Conservation (phyloP, 495 filamentous ascomycete genomes). For the Astrocystis sublimbata region DNA sequence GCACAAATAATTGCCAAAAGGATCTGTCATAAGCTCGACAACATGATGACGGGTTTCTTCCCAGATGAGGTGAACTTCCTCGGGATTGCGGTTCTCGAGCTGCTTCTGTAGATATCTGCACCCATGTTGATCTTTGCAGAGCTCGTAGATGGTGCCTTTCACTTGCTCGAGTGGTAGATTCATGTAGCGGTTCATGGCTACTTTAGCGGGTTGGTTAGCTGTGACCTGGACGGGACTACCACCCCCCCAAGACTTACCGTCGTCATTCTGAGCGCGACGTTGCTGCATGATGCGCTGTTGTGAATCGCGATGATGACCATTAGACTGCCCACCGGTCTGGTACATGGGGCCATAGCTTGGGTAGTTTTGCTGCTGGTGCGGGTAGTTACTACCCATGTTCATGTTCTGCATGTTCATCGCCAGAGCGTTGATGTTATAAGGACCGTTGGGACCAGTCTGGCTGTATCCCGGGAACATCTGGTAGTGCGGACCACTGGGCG, state of each 20-base stretch:
- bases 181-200: slow-evolving; percentile 69
- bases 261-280: slow-evolving; percentile 64
- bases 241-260: slow-evolving; percentile 50
- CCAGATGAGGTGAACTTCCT: slow-evolving; percentile 90
- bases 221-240: neutral
- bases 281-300: slow-evolving; percentile 71
- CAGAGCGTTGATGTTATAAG: slow-evolving; percentile 58
- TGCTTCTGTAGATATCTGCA: slow-evolving; percentile 96
- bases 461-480: slow-evolving; percentile 37
- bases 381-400: slow-evolving; percentile 52
- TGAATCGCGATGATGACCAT: slow-evolving; percentile 57
- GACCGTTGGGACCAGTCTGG: slow-evolving; percentile 23
- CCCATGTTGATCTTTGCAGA: slow-evolving; percentile 97
- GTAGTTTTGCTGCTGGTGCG: slow-evolving; percentile 48
- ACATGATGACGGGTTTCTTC: slow-evolving; percentile 87
- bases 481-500: slow-evolving; percentile 45
- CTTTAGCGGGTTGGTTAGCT: slow-evolving; percentile 21
- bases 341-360: slow-evolving; percentile 46
- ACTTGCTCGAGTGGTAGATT: slow-evolving; percentile 78
- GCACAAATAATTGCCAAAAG: slow-evolving; percentile 97
- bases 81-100: slow-evolving; percentile 82
- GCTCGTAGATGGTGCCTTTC: slow-evolving; percentile 74
- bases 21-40: slow-evolving; percentile 96
- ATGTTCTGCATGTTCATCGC: slow-evolving; percentile 60
- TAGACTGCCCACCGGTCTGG: slow-evolving; percentile 41